These are phyloP conservation scores for Diaporthe australafricana DNA, from an alignment of 2,329 filamentous ascomycete genomes.

Conservation along the genomic window DNA sequence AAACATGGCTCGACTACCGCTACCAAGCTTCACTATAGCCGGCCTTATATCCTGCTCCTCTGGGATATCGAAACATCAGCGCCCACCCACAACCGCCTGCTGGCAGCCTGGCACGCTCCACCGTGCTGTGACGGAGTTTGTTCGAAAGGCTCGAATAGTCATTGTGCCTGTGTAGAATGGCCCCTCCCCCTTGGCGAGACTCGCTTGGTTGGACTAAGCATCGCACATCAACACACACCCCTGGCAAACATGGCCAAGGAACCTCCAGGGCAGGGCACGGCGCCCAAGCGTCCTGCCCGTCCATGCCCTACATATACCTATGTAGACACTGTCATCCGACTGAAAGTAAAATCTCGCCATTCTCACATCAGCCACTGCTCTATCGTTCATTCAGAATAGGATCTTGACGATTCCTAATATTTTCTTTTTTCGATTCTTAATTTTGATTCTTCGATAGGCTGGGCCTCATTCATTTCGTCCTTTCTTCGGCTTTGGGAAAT, in stretches of 20 bases:
- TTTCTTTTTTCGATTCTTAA: conserved; percentile 34
- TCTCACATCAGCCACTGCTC: conserved; percentile 32
- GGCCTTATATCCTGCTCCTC: conserved; percentile 21
- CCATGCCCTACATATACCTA: conserved; percentile 31
- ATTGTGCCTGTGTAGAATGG: conserved; percentile 14
- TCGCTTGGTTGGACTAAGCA: conserved; percentile 25
- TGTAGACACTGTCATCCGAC: conserved; percentile 22
- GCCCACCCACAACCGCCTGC: conserved; percentile 23
- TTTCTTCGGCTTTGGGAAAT: conserved; percentile 27
- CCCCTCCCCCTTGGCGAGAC: conserved; percentile 34
- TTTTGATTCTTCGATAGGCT: conserved; percentile 35
- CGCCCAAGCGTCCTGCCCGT: conserved; percentile 15
- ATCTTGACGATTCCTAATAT: conserved; percentile 36
- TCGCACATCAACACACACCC: not conserved
- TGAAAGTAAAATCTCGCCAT: conserved; percentile 14
- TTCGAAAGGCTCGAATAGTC: conserved; percentile 33
- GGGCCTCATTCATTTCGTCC: conserved; percentile 38
- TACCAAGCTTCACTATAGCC: conserved; percentile 14
- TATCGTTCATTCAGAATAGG: conserved; percentile 32
- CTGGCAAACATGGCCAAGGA: not conserved
- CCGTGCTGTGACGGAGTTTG: conserved; percentile 34
- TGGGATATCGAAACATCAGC: conserved; percentile 15
- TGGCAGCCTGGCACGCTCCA: conserved; percentile 17
- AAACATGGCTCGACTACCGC: conserved; percentile 14
- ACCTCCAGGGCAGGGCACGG: not conserved